phyloP scores from a whole-genome alignment of 441 rosid species.

The Croton setiger region DNA sequence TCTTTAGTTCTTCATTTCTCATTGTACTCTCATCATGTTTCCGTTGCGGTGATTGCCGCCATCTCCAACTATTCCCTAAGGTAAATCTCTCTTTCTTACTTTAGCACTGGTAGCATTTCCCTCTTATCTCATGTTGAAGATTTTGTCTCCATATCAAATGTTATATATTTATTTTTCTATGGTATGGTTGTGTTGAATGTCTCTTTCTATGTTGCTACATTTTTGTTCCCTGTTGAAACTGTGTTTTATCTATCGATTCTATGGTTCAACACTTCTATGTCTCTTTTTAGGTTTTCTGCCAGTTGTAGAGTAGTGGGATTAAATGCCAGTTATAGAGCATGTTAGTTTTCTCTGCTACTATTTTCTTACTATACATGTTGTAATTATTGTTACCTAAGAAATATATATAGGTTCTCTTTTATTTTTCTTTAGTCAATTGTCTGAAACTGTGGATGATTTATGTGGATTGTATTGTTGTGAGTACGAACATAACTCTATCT shows the following conservation, averaged over 20 bases:
- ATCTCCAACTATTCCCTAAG: no score
- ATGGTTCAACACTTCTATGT: neutral
- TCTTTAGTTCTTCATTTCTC: no score
- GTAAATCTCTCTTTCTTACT: no score
- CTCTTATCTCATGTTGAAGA: neutral
- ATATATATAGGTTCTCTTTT: neutral
- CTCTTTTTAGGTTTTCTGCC: neutral
- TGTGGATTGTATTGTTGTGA: neutral
- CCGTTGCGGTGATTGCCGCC: no score
- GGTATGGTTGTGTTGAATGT: neutral
- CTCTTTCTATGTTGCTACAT: neutral
- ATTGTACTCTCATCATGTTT: no score
- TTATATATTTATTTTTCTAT: neutral
- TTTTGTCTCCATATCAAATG: neutral
- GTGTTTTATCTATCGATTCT: neutral
- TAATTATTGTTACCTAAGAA: neutral
- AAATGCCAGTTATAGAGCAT: no score
- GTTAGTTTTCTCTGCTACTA: neutral
- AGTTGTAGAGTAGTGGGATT: no score
- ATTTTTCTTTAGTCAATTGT: neutral
- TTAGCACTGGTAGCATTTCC: constrained; percentile 2
- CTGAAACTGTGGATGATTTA: neutral
- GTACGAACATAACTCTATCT: no score
- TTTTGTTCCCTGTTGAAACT: neutral
- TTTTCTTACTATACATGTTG: neutral